phyloP scores from a whole-genome alignment of 257 asterid genomes.

The Ehretia macrophylla region DNA sequence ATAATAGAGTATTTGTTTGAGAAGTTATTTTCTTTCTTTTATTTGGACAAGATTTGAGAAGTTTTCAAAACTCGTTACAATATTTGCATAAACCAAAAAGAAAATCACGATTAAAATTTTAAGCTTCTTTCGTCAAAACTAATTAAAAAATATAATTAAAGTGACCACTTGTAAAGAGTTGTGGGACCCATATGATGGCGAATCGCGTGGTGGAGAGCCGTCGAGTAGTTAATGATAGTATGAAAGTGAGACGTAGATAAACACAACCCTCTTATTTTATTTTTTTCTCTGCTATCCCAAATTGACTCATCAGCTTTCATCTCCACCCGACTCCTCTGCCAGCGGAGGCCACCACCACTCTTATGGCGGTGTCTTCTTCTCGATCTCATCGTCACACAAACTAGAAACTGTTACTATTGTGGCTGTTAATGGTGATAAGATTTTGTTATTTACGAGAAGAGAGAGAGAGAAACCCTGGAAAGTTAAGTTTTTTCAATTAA shows the following conservation, averaged over 20 bases:
- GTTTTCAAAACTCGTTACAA: too few species aligned
- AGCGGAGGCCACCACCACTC: conserved; percentile 5
- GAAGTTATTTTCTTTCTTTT: too few species aligned
- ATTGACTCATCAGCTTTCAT: background rate
- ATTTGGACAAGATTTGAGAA: too few species aligned
- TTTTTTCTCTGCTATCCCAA: too few species aligned
- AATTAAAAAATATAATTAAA: too few species aligned
- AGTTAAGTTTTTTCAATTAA: background rate
- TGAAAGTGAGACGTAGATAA: background rate
- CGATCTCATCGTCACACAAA: conserved; percentile 30
- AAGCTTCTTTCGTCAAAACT: too few species aligned
- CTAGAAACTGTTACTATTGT: too few species aligned
- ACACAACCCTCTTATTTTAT: conserved; percentile 8
- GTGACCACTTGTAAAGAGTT: too few species aligned
- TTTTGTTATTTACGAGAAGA: background rate
- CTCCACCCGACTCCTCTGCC: conserved; percentile 13
- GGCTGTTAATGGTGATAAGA: too few species aligned
- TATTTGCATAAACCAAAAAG: too few species aligned
- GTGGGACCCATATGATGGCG: conserved; percentile 38
- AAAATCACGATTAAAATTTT: too few species aligned
- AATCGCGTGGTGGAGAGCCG: conserved; percentile 21
- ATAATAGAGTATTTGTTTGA: too few species aligned
- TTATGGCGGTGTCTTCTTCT: conserved; percentile 10
- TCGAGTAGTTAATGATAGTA: conserved; percentile 1
- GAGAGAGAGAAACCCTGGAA: conserved; percentile 3